Percentiles rank a stretch among this genome's conserved stretches.
These are phyloP conservation scores for Arbutus unedo DNA, from an alignment of 148 eudicot genomes.

Conservation along the genomic window DNA sequence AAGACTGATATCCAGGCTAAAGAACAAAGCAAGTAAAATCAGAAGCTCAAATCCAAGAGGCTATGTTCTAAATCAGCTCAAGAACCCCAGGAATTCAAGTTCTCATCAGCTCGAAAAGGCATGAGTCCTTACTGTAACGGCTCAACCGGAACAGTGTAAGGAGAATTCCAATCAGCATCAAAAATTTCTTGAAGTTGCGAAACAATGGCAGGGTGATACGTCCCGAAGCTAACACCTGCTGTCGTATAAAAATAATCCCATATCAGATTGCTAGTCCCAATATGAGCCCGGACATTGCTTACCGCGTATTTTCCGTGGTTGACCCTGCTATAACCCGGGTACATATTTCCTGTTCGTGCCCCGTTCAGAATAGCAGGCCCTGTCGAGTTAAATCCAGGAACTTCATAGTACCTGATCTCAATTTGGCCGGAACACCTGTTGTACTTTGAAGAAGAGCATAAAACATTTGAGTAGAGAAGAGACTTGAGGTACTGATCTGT, in stretches of 20 bases:
- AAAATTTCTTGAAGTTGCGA: slow-evolving; percentile 71
- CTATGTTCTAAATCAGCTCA: neutral
- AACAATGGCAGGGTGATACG: slow-evolving; percentile 65
- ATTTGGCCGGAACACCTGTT: slow-evolving; percentile 73
- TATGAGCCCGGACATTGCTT: slow-evolving; percentile 76
- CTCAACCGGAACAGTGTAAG: slow-evolving; percentile 60
- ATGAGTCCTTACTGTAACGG: slow-evolving; percentile 41
- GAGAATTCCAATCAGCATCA: slow-evolving; percentile 95
- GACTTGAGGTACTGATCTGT: slow-evolving; percentile 81
- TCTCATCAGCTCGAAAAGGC: slow-evolving; percentile 37
- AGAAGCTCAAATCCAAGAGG: neutral
- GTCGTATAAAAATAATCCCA: slow-evolving; percentile 93
- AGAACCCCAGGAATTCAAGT: neutral
- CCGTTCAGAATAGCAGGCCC: slow-evolving; percentile 72
- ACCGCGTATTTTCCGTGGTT: slow-evolving; percentile 94
- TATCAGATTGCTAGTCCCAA: slow-evolving; percentile 80
- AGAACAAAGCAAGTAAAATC: neutral
- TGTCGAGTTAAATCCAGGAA: slow-evolving; percentile 71
- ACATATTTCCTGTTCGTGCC: slow-evolving; percentile 48
- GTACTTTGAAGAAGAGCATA: slow-evolving; percentile 73
- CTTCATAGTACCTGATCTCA: slow-evolving; percentile 76
- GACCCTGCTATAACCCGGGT: slow-evolving; percentile 71
- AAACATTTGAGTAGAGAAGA: slow-evolving; percentile 65
- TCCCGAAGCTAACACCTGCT: slow-evolving; percentile 86
- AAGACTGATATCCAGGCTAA: too few relatives aligned